Evolutionary conservation across 2,329 filamentous ascomycete species (phyloP), one percentile per base, ranked within the genome.

Genomic region (Aspergillus sp.): DNA sequence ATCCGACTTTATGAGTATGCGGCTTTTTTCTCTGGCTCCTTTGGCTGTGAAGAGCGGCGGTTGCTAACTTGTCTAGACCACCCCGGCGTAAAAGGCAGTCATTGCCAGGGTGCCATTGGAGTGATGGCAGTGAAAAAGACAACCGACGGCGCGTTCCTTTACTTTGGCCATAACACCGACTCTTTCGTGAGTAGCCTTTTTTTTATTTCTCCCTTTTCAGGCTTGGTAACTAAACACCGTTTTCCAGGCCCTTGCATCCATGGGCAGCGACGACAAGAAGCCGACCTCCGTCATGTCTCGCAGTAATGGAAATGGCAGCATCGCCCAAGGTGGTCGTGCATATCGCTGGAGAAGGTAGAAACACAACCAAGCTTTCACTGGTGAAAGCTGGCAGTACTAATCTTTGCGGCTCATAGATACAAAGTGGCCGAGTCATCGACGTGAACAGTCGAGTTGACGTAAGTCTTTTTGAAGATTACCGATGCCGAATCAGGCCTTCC

Each of bases 141-240:
- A 0, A 81, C 80, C 12, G 82, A 85, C 22, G 92, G 92, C 1
- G 87, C 91, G 64, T 92, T 90, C 71, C 84, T 99, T 54, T 94
- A 94, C 75, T 99, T 96, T 78, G 93, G 90, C 1, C 95, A 99
- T 81, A 99, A 98, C 71, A 99, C 95, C 0, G 94, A 98, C 73
- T 89, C 86, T 1, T 89, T 90, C 70, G 85, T 83, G 71, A 73
- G 80, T 70, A 20, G 24, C 45, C 31, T 6, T 11, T 4, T 11
- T 4, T 4, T 20, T 6, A 1, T 7, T 2, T 16, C 4, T 22
- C 7, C 4, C 29, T 42, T 2, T 39, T 14, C 14, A 14, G 36
- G 16, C 36, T 42, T 42, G 36, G 16, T n/a, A 47, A 10, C 64
- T 67, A 55, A 61, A 42, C 49, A 58, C n/a, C 24, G 32, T 36